These are phyloP conservation scores for Panus rudis DNA, from an alignment of 768 basidiomycete genomes.

Conservation along the genomic window DNA sequence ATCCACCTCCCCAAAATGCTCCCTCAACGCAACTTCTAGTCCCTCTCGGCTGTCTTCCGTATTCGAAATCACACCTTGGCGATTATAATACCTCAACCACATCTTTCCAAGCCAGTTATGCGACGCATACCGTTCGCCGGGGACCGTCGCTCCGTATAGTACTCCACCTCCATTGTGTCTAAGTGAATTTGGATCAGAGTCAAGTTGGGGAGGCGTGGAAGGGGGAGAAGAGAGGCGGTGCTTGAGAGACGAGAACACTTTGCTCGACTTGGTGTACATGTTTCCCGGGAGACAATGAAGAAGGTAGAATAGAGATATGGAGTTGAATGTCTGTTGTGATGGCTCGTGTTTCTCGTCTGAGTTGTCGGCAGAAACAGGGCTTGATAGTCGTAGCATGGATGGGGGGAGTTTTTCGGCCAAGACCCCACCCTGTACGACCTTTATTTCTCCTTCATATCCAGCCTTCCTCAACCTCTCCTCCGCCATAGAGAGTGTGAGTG, in stretches of 20 bases:
- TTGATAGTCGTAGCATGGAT: not conserved
- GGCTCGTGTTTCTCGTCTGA: too few species aligned
- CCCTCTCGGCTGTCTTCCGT: slow-evolving; percentile 1
- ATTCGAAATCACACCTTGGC: slow-evolving; percentile 8
- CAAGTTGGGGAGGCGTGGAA: too few species aligned
- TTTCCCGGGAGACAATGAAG: slow-evolving; percentile 13
- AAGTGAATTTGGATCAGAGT: too few species aligned
- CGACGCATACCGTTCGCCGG: slow-evolving; percentile 6
- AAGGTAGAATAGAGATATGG: slow-evolving; percentile 12
- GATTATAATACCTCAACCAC: slow-evolving; percentile 6
- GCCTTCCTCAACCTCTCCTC: slow-evolving; percentile 2
- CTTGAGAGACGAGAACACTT: slow-evolving; percentile 5
- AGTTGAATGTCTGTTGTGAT: too few species aligned
- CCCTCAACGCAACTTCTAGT: slow-evolving; percentile 6
- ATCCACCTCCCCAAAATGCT: slow-evolving; percentile 11
- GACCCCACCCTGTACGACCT: not conserved
- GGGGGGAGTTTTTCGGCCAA: slow-evolving; percentile 9
- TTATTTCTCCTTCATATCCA: slow-evolving; percentile 9
- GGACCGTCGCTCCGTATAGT: slow-evolving; percentile 12
- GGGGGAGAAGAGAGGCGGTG: too few species aligned
- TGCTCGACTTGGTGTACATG: slow-evolving; percentile 9
- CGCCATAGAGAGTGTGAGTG: slow-evolving; percentile 8
- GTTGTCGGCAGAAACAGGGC: too few species aligned
- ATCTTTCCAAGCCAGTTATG: slow-evolving; percentile 10
- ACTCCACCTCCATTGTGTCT: slow-evolving; percentile 9